Evolutionary conservation across 345 rosid species (phyloP), one percentile per base, ranked within the genome.

Genomic region (Balakata baccata): DNA sequence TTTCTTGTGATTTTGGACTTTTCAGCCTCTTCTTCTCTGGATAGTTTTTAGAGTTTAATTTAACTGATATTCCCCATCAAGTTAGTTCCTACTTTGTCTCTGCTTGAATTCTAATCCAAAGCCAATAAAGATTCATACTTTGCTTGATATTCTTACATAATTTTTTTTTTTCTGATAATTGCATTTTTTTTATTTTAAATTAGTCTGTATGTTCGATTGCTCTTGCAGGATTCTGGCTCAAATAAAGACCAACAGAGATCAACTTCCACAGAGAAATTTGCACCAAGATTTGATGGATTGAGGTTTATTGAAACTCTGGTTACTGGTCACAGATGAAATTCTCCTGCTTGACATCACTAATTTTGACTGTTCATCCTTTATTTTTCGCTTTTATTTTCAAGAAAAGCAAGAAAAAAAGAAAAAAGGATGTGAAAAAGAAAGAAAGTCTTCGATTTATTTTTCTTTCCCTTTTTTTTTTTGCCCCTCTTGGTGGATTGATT

Each of bases 251-350:
- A 65, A 13, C 45, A 57, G 11, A 70, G 37, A 43, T 64, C 74
- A 41, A 6, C 61, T 57, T 64, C 75, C 7, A 41, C 62, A 49
- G 78, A 79, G 8, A 79, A 79, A 66, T 79, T 79, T 74, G 75
- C 82, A 4, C 82, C 82, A 16, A 79, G 75, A 22, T 79, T 74
- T 69, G 82, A 79, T 58, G 82, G 82, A 69, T 22, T 79, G 17
- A 79, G 75, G 78, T 79, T 79, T 23, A 79, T 79, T 70, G 82
- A 79, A 50, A 79, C 82, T 23, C 72, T 79, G 68, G 71, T 79
- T n/a, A 79, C 82, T 47, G 82, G 75, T 65, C 82, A 79, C 37
- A 74, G 78, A 70, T 79, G 41, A 62, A 37, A 17, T 23, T 64
- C 13, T 3, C 39, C 38, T 38, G 12, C 54, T 34, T 14, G 17